Percentiles rank a stretch among this genome's conserved stretches.
Conservation (phyloP, 2,329 filamentous ascomycete genomes). For the Claviceps lovelessii region DNA sequence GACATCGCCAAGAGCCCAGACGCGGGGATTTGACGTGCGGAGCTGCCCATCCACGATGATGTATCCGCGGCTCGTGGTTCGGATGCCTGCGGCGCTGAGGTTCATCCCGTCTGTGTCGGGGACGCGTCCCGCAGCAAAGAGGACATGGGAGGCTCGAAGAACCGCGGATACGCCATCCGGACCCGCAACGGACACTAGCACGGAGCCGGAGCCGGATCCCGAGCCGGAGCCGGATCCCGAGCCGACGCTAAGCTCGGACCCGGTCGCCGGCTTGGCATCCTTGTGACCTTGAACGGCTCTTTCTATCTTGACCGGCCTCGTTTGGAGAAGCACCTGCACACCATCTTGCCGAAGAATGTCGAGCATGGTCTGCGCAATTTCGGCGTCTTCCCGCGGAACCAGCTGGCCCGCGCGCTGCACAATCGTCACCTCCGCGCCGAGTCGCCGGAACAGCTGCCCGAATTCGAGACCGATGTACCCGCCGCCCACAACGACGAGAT, state of each 20-base stretch:
- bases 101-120: slow-evolving; percentile 35
- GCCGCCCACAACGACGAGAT: slow-evolving; percentile 29
- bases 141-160: slow-evolving; percentile 29
- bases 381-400: slow-evolving; percentile 31
- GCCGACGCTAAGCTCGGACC: neutral
- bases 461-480: slow-evolving; percentile 41
- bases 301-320: slow-evolving; percentile 10
- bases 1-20: neutral
- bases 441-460: slow-evolving; percentile 34
- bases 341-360: slow-evolving; percentile 32
- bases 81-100: slow-evolving; percentile 20
- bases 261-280: neutral
- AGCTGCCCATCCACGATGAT: neutral
- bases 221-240: neutral
- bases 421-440: slow-evolving; percentile 35
- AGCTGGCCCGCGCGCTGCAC: slow-evolving; percentile 29
- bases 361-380: slow-evolving; percentile 28
- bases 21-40: neutral
- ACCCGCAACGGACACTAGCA: neutral
- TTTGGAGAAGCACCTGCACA: slow-evolving; percentile 12
- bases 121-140: slow-evolving; percentile 33
- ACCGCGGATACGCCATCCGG: neutral
- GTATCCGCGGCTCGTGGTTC: neutral
- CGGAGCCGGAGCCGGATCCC: neutral
- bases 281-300: neutral